These are phyloP conservation scores for Barnettozyma populi DNA, from an alignment of 805 yeast species.

Conservation along the genomic window DNA sequence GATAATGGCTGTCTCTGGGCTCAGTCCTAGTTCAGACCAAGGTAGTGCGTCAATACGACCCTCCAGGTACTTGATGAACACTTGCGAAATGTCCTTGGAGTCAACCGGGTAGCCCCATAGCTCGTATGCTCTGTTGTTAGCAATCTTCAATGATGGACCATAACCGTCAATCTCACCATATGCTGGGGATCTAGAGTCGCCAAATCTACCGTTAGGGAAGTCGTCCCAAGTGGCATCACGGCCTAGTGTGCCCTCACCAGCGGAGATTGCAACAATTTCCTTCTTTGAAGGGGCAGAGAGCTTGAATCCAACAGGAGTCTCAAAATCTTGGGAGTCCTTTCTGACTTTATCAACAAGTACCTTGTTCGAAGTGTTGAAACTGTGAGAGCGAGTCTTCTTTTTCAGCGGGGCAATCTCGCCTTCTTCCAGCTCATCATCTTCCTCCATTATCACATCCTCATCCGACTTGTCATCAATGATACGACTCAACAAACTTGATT, in stretches of 20 bases:
- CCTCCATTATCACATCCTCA: constrained; percentile 29
- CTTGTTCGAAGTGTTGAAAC: constrained; percentile 35
- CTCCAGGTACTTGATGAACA: constrained; percentile 69
- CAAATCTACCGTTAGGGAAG: constrained; percentile 92
- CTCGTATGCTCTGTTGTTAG: constrained; percentile 57
- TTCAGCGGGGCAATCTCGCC: constrained; percentile 3
- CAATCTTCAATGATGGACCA: constrained; percentile 83
- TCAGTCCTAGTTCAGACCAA: constrained; percentile 84
- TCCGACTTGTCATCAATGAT: constrained; percentile 41
- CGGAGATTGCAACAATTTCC: constrained; percentile 67
- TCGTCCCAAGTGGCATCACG: constrained; percentile 97
- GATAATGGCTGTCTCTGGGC: constrained; percentile 86
- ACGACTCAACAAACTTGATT: constrained; percentile 47
- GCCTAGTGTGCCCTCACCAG: constrained; percentile 80
- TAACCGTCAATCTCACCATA: constrained; percentile 98
- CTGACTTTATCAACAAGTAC: constrained; percentile 29
- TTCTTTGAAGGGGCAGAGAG: constrained; percentile 38
- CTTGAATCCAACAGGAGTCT: constrained; percentile 20
- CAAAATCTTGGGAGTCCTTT: constrained; percentile 23
- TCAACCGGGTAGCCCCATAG: constrained; percentile 78
- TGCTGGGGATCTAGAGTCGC: constrained; percentile 93
- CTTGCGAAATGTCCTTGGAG: constrained; percentile 51
- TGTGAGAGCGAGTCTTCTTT: constrained; percentile 17
- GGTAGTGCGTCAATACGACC: constrained; percentile 77
- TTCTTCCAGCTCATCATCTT: constrained; percentile 17